These are phyloP conservation scores for Pyrus hybrid DNA, from an alignment of 331 rosid species.

Conservation along the genomic window DNA sequence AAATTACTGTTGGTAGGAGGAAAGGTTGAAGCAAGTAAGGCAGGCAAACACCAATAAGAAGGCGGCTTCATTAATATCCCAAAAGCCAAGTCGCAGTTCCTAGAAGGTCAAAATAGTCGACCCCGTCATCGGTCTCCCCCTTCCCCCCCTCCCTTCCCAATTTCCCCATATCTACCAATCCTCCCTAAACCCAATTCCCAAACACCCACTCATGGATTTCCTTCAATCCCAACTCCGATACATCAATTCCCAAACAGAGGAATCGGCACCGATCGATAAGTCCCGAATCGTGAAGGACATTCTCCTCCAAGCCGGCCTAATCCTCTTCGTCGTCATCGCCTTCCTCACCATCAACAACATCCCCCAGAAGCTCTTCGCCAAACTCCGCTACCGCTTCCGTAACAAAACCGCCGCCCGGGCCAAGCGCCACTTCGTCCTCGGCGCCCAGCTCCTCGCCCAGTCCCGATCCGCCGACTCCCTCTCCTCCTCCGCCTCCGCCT, in stretches of 20 bases:
- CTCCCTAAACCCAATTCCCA: not conserved
- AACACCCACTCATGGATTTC: not conserved
- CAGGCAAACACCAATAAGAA: not conserved
- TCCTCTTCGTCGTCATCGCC: constrained; percentile 30
- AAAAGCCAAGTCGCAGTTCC: not conserved
- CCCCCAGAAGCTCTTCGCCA: constrained; percentile 47
- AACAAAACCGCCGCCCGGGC: constrained; percentile 36
- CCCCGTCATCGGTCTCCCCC: not conserved
- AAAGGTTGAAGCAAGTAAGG: not conserved
- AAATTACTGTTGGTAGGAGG: no score
- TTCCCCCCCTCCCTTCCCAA: not conserved
- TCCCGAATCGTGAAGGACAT: constrained; percentile 48
- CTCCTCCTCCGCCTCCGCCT: constrained; percentile 5
- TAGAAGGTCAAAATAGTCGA: not conserved
- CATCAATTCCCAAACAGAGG: not conserved
- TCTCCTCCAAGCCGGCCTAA: constrained; percentile 39
- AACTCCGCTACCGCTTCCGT: constrained; percentile 31
- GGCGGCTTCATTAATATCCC: not conserved
- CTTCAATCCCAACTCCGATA: not conserved
- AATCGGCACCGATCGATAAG: not conserved
- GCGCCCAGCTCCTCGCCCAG: constrained; percentile 68
- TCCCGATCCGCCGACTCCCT: constrained; percentile 46
- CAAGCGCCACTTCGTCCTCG: constrained; percentile 72
- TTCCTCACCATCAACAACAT: constrained; percentile 58
- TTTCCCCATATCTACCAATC: not conserved